A percentile compares a stretch with the other conserved stretches of the same genome.
Evolutionary conservation across 352 stramenopile genomes (phyloP).

Genomic region (Albugo candida): DNA sequence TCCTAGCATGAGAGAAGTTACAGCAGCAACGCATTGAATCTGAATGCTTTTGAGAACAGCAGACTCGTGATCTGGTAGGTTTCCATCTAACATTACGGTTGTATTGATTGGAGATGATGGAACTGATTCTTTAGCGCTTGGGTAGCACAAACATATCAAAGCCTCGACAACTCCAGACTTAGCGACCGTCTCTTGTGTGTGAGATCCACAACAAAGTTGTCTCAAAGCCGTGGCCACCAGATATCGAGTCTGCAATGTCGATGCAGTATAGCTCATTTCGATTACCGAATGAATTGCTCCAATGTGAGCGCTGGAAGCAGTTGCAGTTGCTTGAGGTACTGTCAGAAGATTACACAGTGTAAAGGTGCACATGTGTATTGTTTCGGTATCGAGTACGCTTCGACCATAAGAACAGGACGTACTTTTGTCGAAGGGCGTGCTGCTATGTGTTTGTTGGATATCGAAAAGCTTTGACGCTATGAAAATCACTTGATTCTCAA

Average conservation of each 20-base stretch:
- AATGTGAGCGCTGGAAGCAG: constrained; percentile 27
- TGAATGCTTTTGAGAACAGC: constrained; percentile 24
- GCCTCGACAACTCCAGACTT: constrained; percentile 33
- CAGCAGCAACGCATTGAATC: constrained; percentile 32
- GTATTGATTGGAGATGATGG: not conserved
- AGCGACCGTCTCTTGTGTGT: constrained; percentile 25
- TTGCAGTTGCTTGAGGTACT: constrained; percentile 42
- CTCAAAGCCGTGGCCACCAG: constrained; percentile 49
- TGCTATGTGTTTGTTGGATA: no score
- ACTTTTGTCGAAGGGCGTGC: no score
- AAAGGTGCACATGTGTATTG: constrained; percentile 45
- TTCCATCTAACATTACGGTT: not conserved
- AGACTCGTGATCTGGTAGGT: constrained; percentile 1
- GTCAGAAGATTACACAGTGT: constrained; percentile 58
- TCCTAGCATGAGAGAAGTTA: constrained; percentile 28
- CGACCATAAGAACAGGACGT: constrained; percentile 22
- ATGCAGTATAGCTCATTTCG: constrained; percentile 27
- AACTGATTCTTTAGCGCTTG: not conserved
- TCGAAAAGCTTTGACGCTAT: constrained; percentile 8
- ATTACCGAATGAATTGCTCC: constrained; percentile 47
- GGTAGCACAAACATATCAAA: constrained; percentile 27
- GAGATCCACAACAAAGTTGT: constrained; percentile 32
- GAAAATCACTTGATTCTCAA: constrained; percentile 39
- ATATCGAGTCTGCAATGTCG: constrained; percentile 25
- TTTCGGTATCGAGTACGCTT: constrained; percentile 20